Evolutionary conservation across 495 filamentous ascomycete species (phyloP).

Genomic region (Letharia lupina): DNA sequence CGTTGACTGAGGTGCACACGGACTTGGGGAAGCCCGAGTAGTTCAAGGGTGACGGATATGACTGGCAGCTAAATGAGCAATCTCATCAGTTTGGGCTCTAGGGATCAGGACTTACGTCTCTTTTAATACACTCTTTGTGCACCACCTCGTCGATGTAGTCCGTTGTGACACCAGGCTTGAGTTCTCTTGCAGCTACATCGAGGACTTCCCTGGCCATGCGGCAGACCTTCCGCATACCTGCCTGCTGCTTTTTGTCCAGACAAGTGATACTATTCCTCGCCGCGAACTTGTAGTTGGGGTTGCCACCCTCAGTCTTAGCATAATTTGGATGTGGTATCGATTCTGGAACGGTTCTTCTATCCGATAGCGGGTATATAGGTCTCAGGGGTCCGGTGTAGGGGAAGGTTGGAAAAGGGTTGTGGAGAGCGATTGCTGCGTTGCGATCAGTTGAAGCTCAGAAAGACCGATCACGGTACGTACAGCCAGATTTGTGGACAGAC

Average conservation of each 20-base stretch:
- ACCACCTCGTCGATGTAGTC: constrained; percentile 95
- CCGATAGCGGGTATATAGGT: constrained; percentile 83
- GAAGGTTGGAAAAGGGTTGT: constrained; percentile 86
- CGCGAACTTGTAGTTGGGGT: constrained; percentile 64
- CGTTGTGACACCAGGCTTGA: constrained; percentile 84
- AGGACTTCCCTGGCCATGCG: constrained; percentile 81
- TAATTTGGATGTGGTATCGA: constrained; percentile 82
- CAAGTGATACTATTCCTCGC: constrained; percentile 71
- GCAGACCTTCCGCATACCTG: constrained; percentile 91
- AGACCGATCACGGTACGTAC: constrained; percentile 47
- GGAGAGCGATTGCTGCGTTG: constrained; percentile 75
- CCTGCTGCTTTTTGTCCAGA: constrained; percentile 67
- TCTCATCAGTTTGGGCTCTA: not conserved
- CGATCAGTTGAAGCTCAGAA: constrained; percentile 71
- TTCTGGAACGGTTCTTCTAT: constrained; percentile 62
- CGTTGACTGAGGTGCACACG: constrained; percentile 90
- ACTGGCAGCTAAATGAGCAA: constrained; percentile 40
- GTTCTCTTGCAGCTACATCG: constrained; percentile 75
- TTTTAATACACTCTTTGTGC: constrained; percentile 89
- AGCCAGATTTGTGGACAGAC: constrained; percentile 68
- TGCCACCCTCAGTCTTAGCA: constrained; percentile 55
- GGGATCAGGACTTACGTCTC: constrained; percentile 53
- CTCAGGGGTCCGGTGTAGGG: constrained; percentile 70
- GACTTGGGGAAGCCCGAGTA: constrained; percentile 97
- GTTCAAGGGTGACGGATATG: constrained; percentile 93